These are phyloP conservation scores for Neospora caninum DNA, from an alignment of 169 alveolate genomes.

Conservation along the genomic window DNA sequence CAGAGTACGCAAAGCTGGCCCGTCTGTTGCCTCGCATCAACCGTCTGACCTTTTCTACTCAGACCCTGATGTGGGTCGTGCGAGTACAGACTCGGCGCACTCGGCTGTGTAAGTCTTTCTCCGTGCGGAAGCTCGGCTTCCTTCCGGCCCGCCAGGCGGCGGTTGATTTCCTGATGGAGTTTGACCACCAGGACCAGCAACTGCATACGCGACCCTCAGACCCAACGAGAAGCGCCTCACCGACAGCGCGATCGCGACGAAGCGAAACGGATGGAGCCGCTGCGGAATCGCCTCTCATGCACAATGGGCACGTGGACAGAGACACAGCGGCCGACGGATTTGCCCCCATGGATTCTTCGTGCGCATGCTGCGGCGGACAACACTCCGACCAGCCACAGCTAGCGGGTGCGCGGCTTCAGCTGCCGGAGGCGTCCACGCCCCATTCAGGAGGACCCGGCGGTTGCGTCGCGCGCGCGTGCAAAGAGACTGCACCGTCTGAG, in stretches of 20 bases:
- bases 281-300: no score
- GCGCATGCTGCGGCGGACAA: background rate
- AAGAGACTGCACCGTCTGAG: no score
- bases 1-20: slow-evolving; percentile 23
- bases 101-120: slow-evolving; percentile 50
- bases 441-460: no score
- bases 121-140: slow-evolving; percentile 54
- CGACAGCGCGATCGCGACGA: no score
- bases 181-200: slow-evolving; percentile 23
- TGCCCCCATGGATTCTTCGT: background rate
- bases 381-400: background rate
- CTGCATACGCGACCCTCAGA: background rate
- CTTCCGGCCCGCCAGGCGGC: slow-evolving; percentile 44
- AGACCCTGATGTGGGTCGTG: slow-evolving; percentile 60
- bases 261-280: no score
- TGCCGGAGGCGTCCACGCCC: no score
- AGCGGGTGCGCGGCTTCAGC: no score
- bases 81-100: slow-evolving; percentile 56
- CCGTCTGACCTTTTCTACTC: slow-evolving; percentile 47
- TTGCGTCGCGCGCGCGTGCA: no score
- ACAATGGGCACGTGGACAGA: no score
- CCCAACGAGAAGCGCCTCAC: background rate
- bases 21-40: slow-evolving; percentile 48
- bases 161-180: slow-evolving; percentile 11
- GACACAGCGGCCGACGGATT: background rate